Evolutionary conservation across 148 eudicot genomes (phyloP), one percentile per base, ranked within the genome.

Genomic region (Polygonum aviculare): DNA sequence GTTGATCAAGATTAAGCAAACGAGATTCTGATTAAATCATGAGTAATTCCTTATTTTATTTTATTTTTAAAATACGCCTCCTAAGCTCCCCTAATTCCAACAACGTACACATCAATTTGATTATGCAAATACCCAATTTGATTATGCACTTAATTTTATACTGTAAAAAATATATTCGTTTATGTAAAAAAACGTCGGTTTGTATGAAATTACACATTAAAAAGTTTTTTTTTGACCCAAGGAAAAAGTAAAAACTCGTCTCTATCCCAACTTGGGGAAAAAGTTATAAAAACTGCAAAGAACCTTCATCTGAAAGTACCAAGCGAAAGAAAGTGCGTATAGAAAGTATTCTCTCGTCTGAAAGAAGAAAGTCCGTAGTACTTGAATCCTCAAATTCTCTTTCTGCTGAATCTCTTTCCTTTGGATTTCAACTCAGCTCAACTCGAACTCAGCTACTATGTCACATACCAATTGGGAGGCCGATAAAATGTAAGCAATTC

Each of bases 391-490:
- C 65, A 59, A 59, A 59, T 59, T 59, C 65, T 7, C 65, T 59
- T 59, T 59, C 69, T 31, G 38, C 69, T 62, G 69, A 62, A 31
- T 70, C 74, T 44, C 47, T 38, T 38, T 38, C 73, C 12, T 16
- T 8, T 69, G 18, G 45, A 3, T 38, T 18, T 70, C 74, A n/a
- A 70, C 73, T 15, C 36, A 63, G 3, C 59, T 75, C 79, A 80
- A 82, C 59, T 49, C 52, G 14, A 7, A 10, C 55, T 71, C 84
- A 63, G 39, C 69, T 26, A 82, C 59, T 38, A 85, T 85, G 87
- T 80, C 87, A 26, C 85, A 85, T 51, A 78, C 85, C 21, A 80
- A 82, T 73, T 82, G 85, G 87, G 87, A 82, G 75, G 85, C 87
- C 40, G 87, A 85, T 82, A 82, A 85, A 80, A 85, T 85, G 87